phyloP scores from a whole-genome alignment of 768 basidiomycete species.

The Dentipellis fragilis region DNA sequence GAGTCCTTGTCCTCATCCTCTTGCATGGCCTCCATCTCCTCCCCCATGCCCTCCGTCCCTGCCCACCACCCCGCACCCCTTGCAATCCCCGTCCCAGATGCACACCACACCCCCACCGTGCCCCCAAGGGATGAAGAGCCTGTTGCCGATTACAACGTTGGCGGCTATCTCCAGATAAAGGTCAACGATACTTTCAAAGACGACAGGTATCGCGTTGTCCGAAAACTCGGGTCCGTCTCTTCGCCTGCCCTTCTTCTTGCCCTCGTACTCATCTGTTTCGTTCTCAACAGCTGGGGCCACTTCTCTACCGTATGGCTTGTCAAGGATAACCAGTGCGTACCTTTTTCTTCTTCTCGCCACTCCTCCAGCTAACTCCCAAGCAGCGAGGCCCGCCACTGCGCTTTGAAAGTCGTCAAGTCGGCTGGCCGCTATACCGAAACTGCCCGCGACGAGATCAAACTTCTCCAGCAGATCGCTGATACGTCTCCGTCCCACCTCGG shows the following conservation, averaged over 20 bases:
- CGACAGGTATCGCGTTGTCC: slow-evolving; percentile 73
- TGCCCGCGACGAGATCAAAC: slow-evolving; percentile 92
- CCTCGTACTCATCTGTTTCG: slow-evolving; percentile 9
- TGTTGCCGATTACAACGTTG: slow-evolving; percentile 74
- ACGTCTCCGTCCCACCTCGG: slow-evolving; percentile 73
- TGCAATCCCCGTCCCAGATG: slow-evolving; percentile 32
- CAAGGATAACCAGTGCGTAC: slow-evolving; percentile 60
- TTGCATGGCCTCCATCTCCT: slow-evolving; percentile 1
- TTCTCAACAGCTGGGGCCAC: slow-evolving; percentile 70
- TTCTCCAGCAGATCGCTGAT: slow-evolving; percentile 65
- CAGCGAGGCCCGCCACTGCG: slow-evolving; percentile 71
- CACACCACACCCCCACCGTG: slow-evolving; percentile 41
- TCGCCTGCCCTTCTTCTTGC: not conserved
- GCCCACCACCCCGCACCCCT: slow-evolving; percentile 40
- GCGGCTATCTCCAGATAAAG: slow-evolving; percentile 54
- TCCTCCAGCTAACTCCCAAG: not conserved
- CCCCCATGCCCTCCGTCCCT: not conserved
- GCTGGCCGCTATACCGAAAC: slow-evolving; percentile 94
- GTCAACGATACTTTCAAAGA: slow-evolving; percentile 78
- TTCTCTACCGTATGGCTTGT: slow-evolving; percentile 94
- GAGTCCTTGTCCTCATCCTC: not conserved
- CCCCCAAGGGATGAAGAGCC: slow-evolving; percentile 70
- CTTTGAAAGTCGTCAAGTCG: slow-evolving; percentile 92
- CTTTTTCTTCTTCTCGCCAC: slow-evolving; percentile 3
- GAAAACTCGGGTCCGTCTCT: slow-evolving; percentile 73